phyloP scores from a whole-genome alignment of 371 early-diverging fungal genomes.

The Mucor irregularis region DNA sequence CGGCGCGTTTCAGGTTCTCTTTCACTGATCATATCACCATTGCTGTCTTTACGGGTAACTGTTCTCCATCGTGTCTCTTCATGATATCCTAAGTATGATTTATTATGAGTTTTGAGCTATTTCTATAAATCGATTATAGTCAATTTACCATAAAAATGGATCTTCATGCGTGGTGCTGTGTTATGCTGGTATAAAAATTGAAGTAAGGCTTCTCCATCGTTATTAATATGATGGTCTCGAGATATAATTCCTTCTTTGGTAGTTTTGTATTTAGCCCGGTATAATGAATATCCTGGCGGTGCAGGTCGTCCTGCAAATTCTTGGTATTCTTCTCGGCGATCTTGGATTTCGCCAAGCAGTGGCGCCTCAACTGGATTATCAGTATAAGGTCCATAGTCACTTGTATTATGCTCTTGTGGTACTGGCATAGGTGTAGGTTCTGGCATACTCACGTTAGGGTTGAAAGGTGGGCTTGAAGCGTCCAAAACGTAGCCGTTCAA shows the following conservation, averaged over 20 bases:
- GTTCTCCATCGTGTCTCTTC: slow-evolving; percentile 43
- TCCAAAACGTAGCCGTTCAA: slow-evolving; percentile 20
- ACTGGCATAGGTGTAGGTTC: neutral
- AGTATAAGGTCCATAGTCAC: slow-evolving; percentile 10
- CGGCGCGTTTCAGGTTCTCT: slow-evolving; percentile 22
- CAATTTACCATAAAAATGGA: slow-evolving; percentile 41
- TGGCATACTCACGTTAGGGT: slow-evolving; percentile 1
- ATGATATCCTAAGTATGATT: slow-evolving; percentile 32
- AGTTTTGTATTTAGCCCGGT: slow-evolving; percentile 30
- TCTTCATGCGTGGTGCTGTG: slow-evolving; percentile 31
- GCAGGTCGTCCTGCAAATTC: slow-evolving; percentile 34
- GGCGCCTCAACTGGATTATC: neutral
- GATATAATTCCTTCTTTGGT: slow-evolving; percentile 27
- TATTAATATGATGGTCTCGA: slow-evolving; percentile 42
- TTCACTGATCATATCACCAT: slow-evolving; percentile 36
- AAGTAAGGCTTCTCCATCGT: slow-evolving; percentile 45
- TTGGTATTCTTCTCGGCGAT: slow-evolving; percentile 6
- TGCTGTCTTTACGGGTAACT: slow-evolving; percentile 25
- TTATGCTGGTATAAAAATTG: slow-evolving; percentile 48
- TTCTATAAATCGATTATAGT: neutral
- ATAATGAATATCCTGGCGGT: slow-evolving; percentile 43
- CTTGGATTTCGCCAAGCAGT: neutral
- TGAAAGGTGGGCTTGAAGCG: slow-evolving; percentile 2
- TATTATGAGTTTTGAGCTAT: neutral
- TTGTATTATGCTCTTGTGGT: neutral